phyloP scores from a whole-genome alignment of 345 rosid species.

The Carallia brachiata region DNA sequence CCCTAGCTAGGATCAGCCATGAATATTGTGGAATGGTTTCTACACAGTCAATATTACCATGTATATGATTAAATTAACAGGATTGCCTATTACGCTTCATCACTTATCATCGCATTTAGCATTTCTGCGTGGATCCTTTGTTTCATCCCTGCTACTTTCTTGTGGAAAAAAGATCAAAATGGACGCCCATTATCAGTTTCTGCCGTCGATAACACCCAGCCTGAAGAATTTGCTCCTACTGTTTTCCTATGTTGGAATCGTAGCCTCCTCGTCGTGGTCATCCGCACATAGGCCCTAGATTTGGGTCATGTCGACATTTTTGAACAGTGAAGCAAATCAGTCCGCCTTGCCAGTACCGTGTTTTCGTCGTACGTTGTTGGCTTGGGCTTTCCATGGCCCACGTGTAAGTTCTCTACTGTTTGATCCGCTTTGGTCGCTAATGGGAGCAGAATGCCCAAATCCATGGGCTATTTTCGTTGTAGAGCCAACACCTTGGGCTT shows the following conservation, averaged over 20 bases:
- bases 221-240: too few species aligned
- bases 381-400: not conserved
- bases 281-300: too few species aligned
- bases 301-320: too few species aligned
- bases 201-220: not conserved
- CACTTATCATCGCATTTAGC: conserved; percentile 17
- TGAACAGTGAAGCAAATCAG: too few species aligned
- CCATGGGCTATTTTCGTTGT: too few species aligned
- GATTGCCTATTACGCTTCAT: conserved; percentile 26
- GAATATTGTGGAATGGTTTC: conserved; percentile 26
- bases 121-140: conserved; percentile 16
- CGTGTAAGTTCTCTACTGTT: too few species aligned
- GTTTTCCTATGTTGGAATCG: too few species aligned
- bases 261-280: too few species aligned
- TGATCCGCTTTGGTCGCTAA: too few species aligned
- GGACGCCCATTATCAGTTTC: not conserved
- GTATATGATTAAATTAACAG: conserved; percentile 28
- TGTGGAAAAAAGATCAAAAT: conserved; percentile 3
- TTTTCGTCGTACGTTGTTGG: not conserved
- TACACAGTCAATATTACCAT: conserved; percentile 21
- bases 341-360: not conserved
- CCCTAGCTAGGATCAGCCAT: conserved; percentile 25
- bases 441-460: too few species aligned
- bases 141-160: conserved; percentile 3
- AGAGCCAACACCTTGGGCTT: too few species aligned